Base-by-base conservation (phyloP, 2,329 filamentous ascomycete species). In the Claviceps sp. region DNA sequence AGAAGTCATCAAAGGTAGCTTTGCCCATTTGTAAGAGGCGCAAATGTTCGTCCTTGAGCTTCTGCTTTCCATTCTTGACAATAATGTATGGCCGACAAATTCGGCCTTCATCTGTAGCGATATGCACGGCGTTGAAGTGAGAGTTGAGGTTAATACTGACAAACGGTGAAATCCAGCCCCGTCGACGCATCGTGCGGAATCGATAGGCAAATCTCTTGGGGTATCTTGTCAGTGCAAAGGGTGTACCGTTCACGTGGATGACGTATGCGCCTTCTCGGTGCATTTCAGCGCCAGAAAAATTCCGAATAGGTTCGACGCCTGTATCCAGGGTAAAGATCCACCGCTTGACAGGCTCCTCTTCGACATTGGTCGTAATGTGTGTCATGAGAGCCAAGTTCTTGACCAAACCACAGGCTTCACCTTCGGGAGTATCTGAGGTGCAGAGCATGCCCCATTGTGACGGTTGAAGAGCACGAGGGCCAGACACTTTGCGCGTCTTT, bases 381-480 rank as follows among this genome's bases (percentile, higher is more conserved):
- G 94, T 98, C 93, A 98, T 98, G 53, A 98, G 75, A 8, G 93
- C 93, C 72, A 98, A 70, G 63, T 98, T 98, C 75, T 98, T 98
- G 60, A 98, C 90, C 53, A 98, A 72, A 76, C 93, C 93, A 71
- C 93, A 98, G 11, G 93, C 90, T 72, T 98, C 93, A 70, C 93
- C 93, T 83, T 98, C 93, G 6, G 93, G 93, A 0, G 93, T 98
- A 74, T 98, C 93, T 11, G 93, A 94, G 0, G 90, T 86, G 65
- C 93, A 98, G 51, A 98, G 75, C 90, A 98, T 96, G 60, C 93
- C 93, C 72, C 95, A 98, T 60, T 98, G 93, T 1, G 93, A 98
- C 6, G 93, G 90, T 63, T 98, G 93, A 48, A 98, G 75, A 18
- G 94, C 93, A 78, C 93, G 84, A 61, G 94, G 93, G 58, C 94